phyloP scores from a whole-genome alignment of 257 asterid genomes.

The Fraxinus cuspidata region DNA sequence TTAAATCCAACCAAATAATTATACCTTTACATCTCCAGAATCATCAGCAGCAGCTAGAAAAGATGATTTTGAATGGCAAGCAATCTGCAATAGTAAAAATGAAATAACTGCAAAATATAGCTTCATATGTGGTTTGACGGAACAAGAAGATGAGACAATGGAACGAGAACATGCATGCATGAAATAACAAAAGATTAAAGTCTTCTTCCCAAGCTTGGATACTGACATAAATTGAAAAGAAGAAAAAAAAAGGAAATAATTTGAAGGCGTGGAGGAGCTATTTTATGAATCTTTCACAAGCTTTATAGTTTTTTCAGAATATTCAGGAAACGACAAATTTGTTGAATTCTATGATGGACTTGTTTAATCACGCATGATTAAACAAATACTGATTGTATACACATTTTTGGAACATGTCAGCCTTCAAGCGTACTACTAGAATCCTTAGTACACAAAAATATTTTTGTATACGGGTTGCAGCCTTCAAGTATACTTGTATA shows the following conservation, averaged over 20 bases:
- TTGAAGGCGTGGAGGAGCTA: background rate
- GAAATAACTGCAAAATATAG: conserved; percentile 6
- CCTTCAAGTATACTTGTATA: background rate
- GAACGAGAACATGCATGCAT: background rate
- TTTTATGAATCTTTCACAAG: background rate
- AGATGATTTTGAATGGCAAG: conserved; percentile 75
- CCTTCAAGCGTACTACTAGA: background rate
- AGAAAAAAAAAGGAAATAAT: background rate
- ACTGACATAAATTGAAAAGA: background rate
- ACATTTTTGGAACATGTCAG: background rate
- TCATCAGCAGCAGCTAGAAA: conserved; percentile 97
- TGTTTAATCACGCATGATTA: background rate
- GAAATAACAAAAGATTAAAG: background rate
- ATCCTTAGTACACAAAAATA: background rate
- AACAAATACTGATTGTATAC: background rate
- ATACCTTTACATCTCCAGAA: conserved; percentile 94
- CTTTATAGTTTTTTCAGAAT: background rate
- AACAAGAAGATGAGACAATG: background rate
- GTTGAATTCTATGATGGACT: background rate
- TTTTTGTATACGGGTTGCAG: background rate
- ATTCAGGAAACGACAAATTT: background rate
- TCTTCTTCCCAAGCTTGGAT: background rate
- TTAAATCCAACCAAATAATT: conserved; percentile 13
- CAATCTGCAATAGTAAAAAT: conserved; percentile 50
- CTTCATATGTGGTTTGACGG: background rate